Conservation (phyloP, 345 rosid genomes). For the Mallotus nudiflorus region DNA sequence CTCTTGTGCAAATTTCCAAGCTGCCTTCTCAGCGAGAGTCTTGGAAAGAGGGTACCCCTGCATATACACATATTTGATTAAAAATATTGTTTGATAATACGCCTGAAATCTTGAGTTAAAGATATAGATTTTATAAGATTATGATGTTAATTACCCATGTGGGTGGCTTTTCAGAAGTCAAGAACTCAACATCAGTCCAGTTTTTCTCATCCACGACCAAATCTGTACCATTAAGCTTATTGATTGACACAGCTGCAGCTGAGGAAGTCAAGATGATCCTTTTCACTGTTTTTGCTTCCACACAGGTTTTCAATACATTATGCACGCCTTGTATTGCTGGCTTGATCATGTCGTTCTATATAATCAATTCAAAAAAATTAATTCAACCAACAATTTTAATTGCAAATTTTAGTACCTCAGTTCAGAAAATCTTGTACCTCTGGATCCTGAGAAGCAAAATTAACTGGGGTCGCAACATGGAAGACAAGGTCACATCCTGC, state of each 20-base stretch:
- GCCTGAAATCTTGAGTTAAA: background rate
- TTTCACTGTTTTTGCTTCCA: slow-evolving; percentile 59
- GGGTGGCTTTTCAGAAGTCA: slow-evolving; percentile 66
- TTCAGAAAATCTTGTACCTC: slow-evolving; percentile 48
- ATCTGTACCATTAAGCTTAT: slow-evolving; percentile 55
- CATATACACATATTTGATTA: slow-evolving; percentile 17
- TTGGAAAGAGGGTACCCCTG: slow-evolving; percentile 84
- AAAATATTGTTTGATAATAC: background rate
- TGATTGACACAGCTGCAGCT: slow-evolving; percentile 76
- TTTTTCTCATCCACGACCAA: slow-evolving; percentile 63
- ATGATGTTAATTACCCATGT: slow-evolving; percentile 59
- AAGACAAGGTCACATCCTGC: slow-evolving; percentile 69
- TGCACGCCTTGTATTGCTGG: slow-evolving; percentile 80
- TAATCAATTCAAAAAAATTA: background rate
- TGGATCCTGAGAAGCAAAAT: slow-evolving; percentile 76
- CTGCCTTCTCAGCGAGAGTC: slow-evolving; percentile 72
- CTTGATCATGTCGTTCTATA: slow-evolving; percentile 85
- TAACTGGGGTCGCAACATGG: slow-evolving; percentile 92
- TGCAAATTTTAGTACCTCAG: background rate
- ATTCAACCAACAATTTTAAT: background rate
- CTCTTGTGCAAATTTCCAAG: slow-evolving; percentile 65
- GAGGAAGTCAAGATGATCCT: slow-evolving; percentile 88
- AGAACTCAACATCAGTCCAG: slow-evolving; percentile 76
- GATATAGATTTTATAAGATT: background rate
- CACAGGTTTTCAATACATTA: slow-evolving; percentile 75